phyloP scores from a whole-genome alignment of 176 grass and related monocot genomes.

The Rhynchospora tenuis region DNA sequence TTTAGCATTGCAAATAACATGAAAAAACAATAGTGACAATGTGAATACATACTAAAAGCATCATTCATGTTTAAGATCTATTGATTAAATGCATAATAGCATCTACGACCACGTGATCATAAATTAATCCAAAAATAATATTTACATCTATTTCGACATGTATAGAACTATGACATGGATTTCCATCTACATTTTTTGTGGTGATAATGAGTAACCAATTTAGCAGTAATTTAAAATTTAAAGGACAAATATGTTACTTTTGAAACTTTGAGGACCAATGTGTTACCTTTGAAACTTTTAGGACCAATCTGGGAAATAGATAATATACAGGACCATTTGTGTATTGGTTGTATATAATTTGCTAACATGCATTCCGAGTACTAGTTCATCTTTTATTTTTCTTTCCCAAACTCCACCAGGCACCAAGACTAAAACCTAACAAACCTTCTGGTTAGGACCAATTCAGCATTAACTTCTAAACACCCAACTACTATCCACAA shows the following conservation, averaged over 20 bases:
- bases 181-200: neutral
- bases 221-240: neutral
- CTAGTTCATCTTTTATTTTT: neutral
- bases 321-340: neutral
- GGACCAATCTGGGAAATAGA: neutral
- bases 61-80: neutral
- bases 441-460: neutral
- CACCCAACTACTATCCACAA: neutral
- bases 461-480: neutral
- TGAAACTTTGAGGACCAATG: neutral
- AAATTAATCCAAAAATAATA: neutral
- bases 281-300: neutral
- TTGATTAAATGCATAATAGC: neutral
- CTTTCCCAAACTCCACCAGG: neutral
- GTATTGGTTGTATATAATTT: neutral
- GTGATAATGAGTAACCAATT: neutral
- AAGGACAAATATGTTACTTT: neutral
- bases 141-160: neutral
- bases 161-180: neutral
- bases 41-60: neutral
- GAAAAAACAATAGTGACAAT: neutral
- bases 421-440: constrained; percentile 3
- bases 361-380: neutral
- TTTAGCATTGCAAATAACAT: neutral
- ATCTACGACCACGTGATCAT: neutral